These are phyloP conservation scores for Emmonsiellopsis sp. DNA, from an alignment of 2,329 filamentous ascomycete genomes.

Conservation along the genomic window DNA sequence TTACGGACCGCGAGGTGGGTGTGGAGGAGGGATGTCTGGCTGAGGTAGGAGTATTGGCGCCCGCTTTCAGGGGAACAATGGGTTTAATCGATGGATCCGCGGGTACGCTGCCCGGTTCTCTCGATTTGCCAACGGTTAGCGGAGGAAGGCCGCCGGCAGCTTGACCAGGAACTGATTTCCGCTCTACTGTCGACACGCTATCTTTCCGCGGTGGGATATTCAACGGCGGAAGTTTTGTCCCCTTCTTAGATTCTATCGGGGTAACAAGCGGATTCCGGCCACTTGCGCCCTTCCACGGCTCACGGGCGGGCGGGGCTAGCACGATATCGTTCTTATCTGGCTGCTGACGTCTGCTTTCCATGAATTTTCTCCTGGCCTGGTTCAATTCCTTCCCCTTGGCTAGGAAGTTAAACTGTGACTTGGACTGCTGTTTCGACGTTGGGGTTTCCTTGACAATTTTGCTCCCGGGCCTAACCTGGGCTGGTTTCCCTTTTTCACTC, in stretches of 20 bases:
- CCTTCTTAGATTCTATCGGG: conserved; percentile 58
- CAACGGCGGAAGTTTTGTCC: conserved; percentile 45
- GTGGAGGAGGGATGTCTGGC: conserved; percentile 7
- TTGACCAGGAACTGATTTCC: not conserved
- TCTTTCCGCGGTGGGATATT: conserved; percentile 13
- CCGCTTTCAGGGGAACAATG: conserved; percentile 32
- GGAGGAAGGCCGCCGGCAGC: not conserved
- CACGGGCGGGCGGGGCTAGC: conserved; percentile 38
- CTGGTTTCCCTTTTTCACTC: conserved; percentile 45
- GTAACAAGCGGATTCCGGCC: conserved; percentile 56
- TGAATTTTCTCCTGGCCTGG: conserved; percentile 25
- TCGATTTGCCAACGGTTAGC: conserved; percentile 13
- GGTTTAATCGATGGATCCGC: conserved; percentile 27
- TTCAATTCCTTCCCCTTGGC: conserved; percentile 29
- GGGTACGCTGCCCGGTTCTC: not conserved
- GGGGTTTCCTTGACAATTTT: conserved; percentile 17
- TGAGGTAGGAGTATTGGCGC: conserved; percentile 23
- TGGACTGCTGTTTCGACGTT: conserved; percentile 17
- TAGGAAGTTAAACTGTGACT: conserved; percentile 20
- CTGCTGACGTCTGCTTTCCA: conserved; percentile 18
- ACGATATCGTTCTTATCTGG: conserved; percentile 26
- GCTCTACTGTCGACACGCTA: not conserved
- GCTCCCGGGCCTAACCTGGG: conserved; percentile 46
- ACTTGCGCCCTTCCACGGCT: conserved; percentile 63
- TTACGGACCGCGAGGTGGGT: conserved; percentile 7